A percentile compares a stretch with the other conserved stretches of the same genome.
Conservation (phyloP, 2,329 filamentous ascomycete genomes). For the Botrytis fabae region DNA sequence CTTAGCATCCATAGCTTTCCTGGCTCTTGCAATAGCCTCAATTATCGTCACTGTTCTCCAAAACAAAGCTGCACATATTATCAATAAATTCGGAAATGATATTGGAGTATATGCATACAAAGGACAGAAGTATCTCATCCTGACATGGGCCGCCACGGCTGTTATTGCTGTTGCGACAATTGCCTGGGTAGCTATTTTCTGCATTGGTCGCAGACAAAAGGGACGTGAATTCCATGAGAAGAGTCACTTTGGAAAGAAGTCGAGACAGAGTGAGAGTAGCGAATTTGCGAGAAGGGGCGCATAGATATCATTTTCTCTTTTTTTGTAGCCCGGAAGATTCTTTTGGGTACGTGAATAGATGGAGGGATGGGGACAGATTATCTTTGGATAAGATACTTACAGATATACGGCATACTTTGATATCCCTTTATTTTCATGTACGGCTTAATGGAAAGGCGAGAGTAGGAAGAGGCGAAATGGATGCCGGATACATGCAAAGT, state of each 20-base stretch:
- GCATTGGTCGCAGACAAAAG: conserved; percentile 31
- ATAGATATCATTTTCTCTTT: neutral
- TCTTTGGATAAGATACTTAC: neutral
- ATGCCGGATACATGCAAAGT: neutral
- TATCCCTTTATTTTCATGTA: neutral
- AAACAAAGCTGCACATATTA: conserved; percentile 51
- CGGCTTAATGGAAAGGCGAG: neutral
- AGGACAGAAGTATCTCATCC: conserved; percentile 55
- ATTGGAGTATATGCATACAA: conserved; percentile 42
- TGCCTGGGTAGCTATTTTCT: conserved; percentile 39
- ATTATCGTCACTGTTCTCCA: conserved; percentile 69
- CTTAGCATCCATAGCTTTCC: conserved; percentile 48
- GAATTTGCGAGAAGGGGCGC: conserved; percentile 13
- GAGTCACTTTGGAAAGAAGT: conserved; percentile 9
- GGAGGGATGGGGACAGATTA: no score
- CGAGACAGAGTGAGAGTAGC: conserved; percentile 7
- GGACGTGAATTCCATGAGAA: conserved; percentile 37
- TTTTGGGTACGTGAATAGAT: neutral
- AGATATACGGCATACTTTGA: neutral
- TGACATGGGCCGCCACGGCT: conserved; percentile 59
- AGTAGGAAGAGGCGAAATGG: neutral
- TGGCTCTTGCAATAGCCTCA: conserved; percentile 68
- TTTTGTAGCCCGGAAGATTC: neutral
- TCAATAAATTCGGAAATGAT: conserved; percentile 44
- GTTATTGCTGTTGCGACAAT: conserved; percentile 44